Conservation (phyloP, 2,329 filamentous ascomycete genomes). For the Daldinia sp. region DNA sequence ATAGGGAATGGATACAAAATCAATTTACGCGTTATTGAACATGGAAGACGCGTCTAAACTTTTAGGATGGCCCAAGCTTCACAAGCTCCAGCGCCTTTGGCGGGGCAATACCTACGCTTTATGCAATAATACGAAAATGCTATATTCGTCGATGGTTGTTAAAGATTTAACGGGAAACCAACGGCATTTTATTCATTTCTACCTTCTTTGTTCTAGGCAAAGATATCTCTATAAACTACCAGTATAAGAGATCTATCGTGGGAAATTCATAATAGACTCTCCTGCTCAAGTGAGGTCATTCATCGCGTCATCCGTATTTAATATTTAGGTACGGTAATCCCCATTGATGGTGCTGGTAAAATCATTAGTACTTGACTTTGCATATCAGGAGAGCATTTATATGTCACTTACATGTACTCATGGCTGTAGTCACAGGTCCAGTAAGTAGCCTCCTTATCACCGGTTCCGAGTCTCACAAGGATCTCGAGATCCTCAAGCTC, state of each 20-base stretch:
- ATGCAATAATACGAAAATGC: not conserved
- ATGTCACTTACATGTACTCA: constrained; percentile 70
- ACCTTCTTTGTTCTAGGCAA: not conserved
- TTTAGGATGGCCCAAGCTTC: constrained; percentile 11
- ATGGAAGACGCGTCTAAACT: constrained; percentile 41
- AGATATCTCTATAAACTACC: constrained; percentile 1
- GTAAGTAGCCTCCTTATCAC: constrained; percentile 75
- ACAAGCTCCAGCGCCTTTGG: not conserved
- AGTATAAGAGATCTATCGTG: not conserved
- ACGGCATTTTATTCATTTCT: not conserved
- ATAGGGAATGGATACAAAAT: constrained; percentile 34
- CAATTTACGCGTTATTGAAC: constrained; percentile 50
- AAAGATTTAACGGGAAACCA: not conserved
- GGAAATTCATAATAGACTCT: not conserved
- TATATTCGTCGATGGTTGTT: not conserved
- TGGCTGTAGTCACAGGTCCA: constrained; percentile 92
- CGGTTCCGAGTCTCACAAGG: constrained; percentile 77
- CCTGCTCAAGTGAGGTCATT: not conserved
- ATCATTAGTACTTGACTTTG: constrained; percentile 32
- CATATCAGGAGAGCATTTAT: not conserved
- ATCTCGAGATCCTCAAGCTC: constrained; percentile 85
- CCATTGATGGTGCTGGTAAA: constrained; percentile 69
- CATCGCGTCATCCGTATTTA: not conserved
- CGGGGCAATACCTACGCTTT: constrained; percentile 3
- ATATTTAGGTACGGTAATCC: constrained; percentile 70